Conservation (phyloP, 495 filamentous ascomycete genomes). For the Hyaloscypha finlandica region DNA sequence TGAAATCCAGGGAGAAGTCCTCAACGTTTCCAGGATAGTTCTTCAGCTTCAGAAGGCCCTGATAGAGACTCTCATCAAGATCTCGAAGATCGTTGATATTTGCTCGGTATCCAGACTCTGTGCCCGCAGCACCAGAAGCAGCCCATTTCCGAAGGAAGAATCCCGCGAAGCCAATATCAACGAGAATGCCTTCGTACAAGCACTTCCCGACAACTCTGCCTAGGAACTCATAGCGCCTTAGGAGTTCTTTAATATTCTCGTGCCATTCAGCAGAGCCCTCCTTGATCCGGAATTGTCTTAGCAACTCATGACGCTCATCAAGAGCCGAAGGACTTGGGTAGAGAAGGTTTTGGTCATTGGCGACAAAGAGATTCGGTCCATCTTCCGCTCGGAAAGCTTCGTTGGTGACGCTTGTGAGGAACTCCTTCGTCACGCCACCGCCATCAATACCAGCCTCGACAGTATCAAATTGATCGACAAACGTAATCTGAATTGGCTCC, state of each 20-base stretch:
- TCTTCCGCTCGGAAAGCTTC: conserved; percentile 73
- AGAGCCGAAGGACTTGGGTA: conserved; percentile 85
- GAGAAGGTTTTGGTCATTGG: conserved; percentile 86
- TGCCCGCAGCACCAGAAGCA: conserved; percentile 61
- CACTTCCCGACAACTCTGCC: conserved; percentile 95
- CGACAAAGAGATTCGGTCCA: conserved; percentile 64
- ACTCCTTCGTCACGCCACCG: conserved; percentile 97
- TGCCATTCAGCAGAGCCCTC: conserved; percentile 60
- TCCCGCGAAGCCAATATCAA: conserved; percentile 90
- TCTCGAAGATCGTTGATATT: conserved; percentile 93
- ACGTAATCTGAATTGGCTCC: conserved; percentile 96
- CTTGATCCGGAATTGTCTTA: conserved; percentile 52
- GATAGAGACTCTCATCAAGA: conserved; percentile 90
- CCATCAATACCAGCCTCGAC: conserved; percentile 95
- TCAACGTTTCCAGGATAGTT: conserved; percentile 85
- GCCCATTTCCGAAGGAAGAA: conserved; percentile 98
- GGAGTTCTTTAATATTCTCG: conserved; percentile 58
- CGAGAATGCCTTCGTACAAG: conserved; percentile 94
- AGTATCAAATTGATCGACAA: conserved; percentile 86
- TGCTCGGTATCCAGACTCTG: conserved; percentile 74
- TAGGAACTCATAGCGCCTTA: conserved; percentile 85
- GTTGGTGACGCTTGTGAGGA: conserved; percentile 84
- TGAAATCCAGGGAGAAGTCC: conserved; percentile 85
- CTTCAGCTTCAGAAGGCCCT: conserved; percentile 85
- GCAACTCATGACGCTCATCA: conserved; percentile 66